Evolutionary conservation across 139 green algal species (phyloP), one percentile per base, ranked within the genome.

Genomic region (Pleodorina starrii): DNA sequence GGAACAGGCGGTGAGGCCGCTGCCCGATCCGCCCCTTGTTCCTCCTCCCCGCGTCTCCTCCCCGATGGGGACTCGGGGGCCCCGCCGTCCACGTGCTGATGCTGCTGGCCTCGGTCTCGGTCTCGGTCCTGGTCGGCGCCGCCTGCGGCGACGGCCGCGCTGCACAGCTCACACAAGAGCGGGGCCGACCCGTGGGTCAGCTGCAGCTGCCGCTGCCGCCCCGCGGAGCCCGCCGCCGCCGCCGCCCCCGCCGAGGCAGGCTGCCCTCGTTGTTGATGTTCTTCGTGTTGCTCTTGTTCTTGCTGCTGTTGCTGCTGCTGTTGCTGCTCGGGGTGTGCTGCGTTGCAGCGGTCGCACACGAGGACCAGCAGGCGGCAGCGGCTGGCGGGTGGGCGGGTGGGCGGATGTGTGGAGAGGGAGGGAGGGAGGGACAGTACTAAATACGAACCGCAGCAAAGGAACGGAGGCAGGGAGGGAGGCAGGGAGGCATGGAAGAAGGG

Each of bases 361-460:
- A 93, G 83, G 50, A 94, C 25, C 51, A 94, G 87, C 86, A 92
- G 74, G 0, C 91, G 82, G 79, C 91, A 94, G 27, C 63, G 54
- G 38, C 82, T 88, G 82, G 63, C 23, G 19, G 44, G 74, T 25
- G 44, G 25, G 6, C 5, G 29, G 54, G 29, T 66, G 29, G 25
- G 54, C 25, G 29, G 54, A 25, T 66, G 54, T 66, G 54, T 3
- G 17, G 69, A 50, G 35, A n/a, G 32, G 36, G 9, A 27, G 69
- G 35, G 69, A 77, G 68, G 68, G 68, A 76, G 68, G 68, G 68
- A 60, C n/a, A n/a, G n/a, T n/a, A n/a, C n/a, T n/a, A n/a, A n/a
- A n/a, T n/a, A n/a, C n/a, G n/a, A n/a, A n/a, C n/a, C n/a, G n/a
- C n/a, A n/a, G n/a, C n/a, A n/a, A n/a, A n/a, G n/a, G n/a, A n/a